phyloP scores from a whole-genome alignment of 768 basidiomycete genomes.

The Leccinum barrowsii region DNA sequence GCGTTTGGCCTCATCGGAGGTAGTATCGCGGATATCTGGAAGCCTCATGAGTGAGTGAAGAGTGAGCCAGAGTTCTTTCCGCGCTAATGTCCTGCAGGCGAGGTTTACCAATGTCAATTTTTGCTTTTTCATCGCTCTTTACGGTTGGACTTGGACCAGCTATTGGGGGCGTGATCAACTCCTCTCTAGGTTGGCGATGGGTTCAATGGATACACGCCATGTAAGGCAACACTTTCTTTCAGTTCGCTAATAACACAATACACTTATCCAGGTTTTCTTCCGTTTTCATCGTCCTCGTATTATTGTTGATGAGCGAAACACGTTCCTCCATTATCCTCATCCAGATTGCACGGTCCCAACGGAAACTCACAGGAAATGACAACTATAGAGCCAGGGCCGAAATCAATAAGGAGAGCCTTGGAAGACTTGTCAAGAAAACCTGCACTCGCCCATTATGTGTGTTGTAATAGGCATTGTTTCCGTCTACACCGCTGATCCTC shows the following conservation, averaged over 20 bases:
- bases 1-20: constrained; percentile 67
- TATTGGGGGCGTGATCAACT: constrained; percentile 61
- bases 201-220: constrained; percentile 77
- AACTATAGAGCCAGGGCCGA: constrained; percentile 61
- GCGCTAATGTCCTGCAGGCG: constrained; percentile 42
- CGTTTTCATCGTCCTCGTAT: constrained; percentile 44
- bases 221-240: constrained; percentile 27
- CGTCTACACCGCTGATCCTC: neutral
- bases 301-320: constrained; percentile 66
- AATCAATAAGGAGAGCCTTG: constrained; percentile 53
- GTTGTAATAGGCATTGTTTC: constrained; percentile 22
- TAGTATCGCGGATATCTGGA: constrained; percentile 69
- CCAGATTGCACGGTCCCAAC: constrained; percentile 55
- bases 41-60: constrained; percentile 48
- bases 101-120: constrained; percentile 72
- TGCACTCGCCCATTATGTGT: constrained; percentile 68
- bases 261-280: constrained; percentile 44
- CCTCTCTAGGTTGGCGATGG: constrained; percentile 69
- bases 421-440: constrained; percentile 59
- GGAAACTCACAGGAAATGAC: constrained; percentile 61
- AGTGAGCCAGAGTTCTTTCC: neutral
- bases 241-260: neutral
- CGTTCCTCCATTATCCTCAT: constrained; percentile 69
- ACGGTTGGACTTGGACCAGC: constrained; percentile 63
- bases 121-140: constrained; percentile 54